These are phyloP conservation scores for Arachis monticola DNA, from an alignment of 331 rosid genomes.

Conservation along the genomic window DNA sequence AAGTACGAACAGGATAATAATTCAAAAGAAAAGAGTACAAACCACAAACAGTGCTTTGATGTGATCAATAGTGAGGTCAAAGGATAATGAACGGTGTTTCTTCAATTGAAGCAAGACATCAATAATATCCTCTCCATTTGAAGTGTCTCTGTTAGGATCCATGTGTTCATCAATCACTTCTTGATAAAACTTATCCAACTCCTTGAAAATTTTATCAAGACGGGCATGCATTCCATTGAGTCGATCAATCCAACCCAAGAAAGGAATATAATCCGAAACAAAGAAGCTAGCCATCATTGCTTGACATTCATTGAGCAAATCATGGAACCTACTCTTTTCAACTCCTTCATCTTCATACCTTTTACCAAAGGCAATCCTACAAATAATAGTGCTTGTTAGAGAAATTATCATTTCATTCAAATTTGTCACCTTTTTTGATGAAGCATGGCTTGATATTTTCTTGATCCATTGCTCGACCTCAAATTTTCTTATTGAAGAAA, in stretches of 20 bases:
- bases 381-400: constrained; percentile 19
- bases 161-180: constrained; percentile 41
- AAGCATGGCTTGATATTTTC: constrained; percentile 22
- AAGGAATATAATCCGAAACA: constrained; percentile 39
- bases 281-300: not conserved
- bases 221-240: constrained; percentile 25
- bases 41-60: constrained; percentile 43
- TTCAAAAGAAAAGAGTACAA: not conserved
- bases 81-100: constrained; percentile 22
- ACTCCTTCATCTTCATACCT: constrained; percentile 35
- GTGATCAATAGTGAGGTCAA: constrained; percentile 18
- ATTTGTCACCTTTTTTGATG: not conserved
- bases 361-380: constrained; percentile 38
- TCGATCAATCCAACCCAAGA: constrained; percentile 42
- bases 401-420: constrained; percentile 14
- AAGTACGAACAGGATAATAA: no score
- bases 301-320: constrained; percentile 18
- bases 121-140: constrained; percentile 20
- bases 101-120: constrained; percentile 39
- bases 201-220: constrained; percentile 15
- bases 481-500: constrained; percentile 20
- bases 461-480: constrained; percentile 22
- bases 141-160: not conserved
- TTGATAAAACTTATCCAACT: constrained; percentile 36
- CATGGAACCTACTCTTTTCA: constrained; percentile 37